Conservation (phyloP, 2,329 filamentous ascomycete species). For the Acrocalymma vagum region DNA sequence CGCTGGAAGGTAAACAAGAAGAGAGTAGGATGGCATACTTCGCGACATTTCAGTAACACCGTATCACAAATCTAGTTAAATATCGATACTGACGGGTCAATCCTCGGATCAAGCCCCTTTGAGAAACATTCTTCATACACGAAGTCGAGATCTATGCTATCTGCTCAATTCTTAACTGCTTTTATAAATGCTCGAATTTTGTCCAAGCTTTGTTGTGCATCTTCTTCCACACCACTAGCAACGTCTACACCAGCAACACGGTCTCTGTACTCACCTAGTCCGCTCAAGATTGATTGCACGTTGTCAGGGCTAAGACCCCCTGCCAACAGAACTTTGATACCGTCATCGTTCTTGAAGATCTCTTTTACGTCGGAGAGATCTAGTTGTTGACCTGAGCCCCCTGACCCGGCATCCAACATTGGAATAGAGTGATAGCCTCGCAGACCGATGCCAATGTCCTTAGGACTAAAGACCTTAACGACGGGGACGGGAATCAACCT, state of each 20-base stretch:
- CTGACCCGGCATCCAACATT: slow-evolving; percentile 85
- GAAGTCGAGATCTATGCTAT: too few relatives aligned
- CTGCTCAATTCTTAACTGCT: slow-evolving; percentile 68
- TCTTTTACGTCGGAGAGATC: slow-evolving; percentile 75
- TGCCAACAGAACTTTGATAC: slow-evolving; percentile 81
- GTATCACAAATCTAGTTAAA: too few relatives aligned
- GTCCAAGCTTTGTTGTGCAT: slow-evolving; percentile 79
- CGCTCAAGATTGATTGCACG: slow-evolving; percentile 71
- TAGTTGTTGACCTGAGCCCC: slow-evolving; percentile 80
- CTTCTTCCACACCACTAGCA: slow-evolving; percentile 87
- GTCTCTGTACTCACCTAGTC: slow-evolving; percentile 66
- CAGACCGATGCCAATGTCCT: slow-evolving; percentile 73
- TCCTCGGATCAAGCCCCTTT: too few relatives aligned
- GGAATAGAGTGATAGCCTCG: slow-evolving; percentile 86
- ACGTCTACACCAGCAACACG: slow-evolving; percentile 88
- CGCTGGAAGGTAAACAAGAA: too few relatives aligned
- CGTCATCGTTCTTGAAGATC: slow-evolving; percentile 71
- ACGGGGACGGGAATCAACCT: slow-evolving; percentile 90
- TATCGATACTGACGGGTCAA: too few relatives aligned
- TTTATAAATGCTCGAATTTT: slow-evolving; percentile 85
- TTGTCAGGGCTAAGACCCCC: slow-evolving; percentile 86
- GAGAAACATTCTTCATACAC: too few relatives aligned
- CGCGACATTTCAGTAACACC: too few relatives aligned
- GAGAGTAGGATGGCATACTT: too few relatives aligned
- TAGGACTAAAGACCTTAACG: slow-evolving; percentile 83